Conservation (phyloP, 1,284 basidiomycete species). For the Inonotus hispidus region DNA sequence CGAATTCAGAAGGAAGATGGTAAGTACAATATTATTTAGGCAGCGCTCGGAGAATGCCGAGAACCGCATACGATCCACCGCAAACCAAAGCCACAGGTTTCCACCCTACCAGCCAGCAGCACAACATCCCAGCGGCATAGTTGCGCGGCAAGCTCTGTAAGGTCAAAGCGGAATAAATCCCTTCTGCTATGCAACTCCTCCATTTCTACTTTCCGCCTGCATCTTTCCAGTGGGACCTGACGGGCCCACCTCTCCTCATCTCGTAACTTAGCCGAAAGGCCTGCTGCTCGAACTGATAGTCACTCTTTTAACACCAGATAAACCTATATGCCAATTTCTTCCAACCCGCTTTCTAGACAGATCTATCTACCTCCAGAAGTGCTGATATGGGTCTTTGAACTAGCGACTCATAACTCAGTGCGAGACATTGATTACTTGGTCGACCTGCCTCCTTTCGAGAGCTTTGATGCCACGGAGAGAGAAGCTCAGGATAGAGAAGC, state of each 20-base stretch:
- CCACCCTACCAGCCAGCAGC: too few species aligned
- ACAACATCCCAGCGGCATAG: too few species aligned
- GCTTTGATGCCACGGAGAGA: not conserved
- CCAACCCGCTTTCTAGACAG: not conserved
- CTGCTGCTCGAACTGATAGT: not conserved
- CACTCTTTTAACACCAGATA: not conserved
- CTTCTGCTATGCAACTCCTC: too few species aligned
- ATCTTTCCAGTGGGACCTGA: not conserved
- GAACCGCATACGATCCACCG: too few species aligned
- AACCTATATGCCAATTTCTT: not conserved
- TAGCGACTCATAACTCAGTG: constrained; percentile 2
- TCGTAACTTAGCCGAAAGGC: too few species aligned
- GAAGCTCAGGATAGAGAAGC: not conserved
- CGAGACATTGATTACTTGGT: not conserved
- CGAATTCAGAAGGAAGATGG: too few species aligned
- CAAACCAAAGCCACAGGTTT: too few species aligned
- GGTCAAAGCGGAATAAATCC: too few species aligned
- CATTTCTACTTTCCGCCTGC: not conserved
- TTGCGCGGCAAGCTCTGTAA: too few species aligned
- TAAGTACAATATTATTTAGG: too few species aligned
- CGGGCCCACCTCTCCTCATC: too few species aligned
- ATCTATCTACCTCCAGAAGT: not conserved
- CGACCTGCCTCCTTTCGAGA: constrained; percentile 1
- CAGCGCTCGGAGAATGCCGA: too few species aligned
- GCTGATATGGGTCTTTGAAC: not conserved